Conservation (phyloP, 1,284 basidiomycete species). For the Abortiporus biennis region DNA sequence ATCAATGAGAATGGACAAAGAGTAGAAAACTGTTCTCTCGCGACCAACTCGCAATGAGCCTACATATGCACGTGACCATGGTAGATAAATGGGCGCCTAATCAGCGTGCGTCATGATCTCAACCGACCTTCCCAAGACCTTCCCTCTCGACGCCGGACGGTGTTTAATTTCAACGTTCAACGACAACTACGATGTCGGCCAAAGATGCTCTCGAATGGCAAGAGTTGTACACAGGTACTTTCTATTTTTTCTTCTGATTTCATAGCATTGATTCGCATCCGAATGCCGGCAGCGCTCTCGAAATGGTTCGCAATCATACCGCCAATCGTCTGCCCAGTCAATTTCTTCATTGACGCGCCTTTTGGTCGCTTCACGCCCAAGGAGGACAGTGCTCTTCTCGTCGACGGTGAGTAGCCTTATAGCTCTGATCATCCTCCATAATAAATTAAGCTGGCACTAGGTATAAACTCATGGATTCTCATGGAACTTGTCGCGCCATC, state of each 20-base stretch:
- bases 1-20: not conserved
- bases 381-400: slow-evolving; percentile 36
- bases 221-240: slow-evolving; percentile 6
- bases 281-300: slow-evolving; percentile 24
- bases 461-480: slow-evolving; percentile 66
- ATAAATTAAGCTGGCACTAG: slow-evolving; percentile 14
- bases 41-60: not conserved
- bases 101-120: no score
- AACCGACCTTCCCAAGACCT: no score
- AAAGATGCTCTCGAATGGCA: slow-evolving; percentile 5
- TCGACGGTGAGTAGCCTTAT: slow-evolving; percentile 40
- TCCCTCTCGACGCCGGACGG: no score
- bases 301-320: slow-evolving; percentile 29
- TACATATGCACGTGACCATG: not conserved
- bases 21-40: not conserved
- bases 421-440: not conserved
- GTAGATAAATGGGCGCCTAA: not conserved
- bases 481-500: slow-evolving; percentile 84
- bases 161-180: no score
- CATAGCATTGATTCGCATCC: not conserved
- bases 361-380: slow-evolving; percentile 72
- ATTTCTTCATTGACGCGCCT: slow-evolving; percentile 54
- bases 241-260: not conserved
- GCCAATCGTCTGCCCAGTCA: slow-evolving; percentile 20
- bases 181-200: not conserved